These are phyloP conservation scores for Coleophoma cylindrospora DNA, from an alignment of 2,329 filamentous ascomycete genomes.

Conservation along the genomic window DNA sequence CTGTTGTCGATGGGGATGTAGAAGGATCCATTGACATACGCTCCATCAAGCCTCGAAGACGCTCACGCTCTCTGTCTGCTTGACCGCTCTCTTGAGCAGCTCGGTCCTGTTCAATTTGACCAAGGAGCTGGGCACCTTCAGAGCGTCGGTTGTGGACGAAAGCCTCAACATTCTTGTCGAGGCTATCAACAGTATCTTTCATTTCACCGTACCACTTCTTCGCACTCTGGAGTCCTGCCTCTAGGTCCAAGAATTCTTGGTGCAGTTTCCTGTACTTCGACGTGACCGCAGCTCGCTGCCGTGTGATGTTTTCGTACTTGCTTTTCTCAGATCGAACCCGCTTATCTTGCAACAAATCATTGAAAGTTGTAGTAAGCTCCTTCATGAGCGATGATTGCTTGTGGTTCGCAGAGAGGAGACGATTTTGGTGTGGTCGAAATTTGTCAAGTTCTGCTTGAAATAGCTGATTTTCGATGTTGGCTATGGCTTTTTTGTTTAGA, in stretches of 20 bases:
- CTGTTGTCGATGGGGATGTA: conserved; percentile 32
- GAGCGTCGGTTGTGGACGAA: conserved; percentile 93
- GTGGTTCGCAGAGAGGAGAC: conserved; percentile 87
- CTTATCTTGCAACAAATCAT: conserved; percentile 86
- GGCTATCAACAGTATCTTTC: conserved; percentile 86
- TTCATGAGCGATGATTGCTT: conserved; percentile 95
- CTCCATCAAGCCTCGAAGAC: conserved; percentile 87
- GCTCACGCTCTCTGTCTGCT: conserved; percentile 77
- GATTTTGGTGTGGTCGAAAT: conserved; percentile 87
- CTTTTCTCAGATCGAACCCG: conserved; percentile 89
- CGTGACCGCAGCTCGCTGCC: conserved; percentile 76
- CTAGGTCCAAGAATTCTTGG: conserved; percentile 86
- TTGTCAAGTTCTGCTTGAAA: conserved; percentile 98
- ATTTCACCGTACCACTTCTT: conserved; percentile 95
- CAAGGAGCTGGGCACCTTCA: conserved; percentile 85
- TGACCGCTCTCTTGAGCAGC: conserved; percentile 23
- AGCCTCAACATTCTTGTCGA: conserved; percentile 92
- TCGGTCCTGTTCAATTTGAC: conserved; percentile 56
- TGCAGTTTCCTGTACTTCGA: conserved; percentile 87
- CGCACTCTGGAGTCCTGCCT: conserved; percentile 79
- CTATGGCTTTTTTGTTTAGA: conserved; percentile 93
- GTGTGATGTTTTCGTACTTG: conserved; percentile 86
- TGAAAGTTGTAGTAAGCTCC: conserved; percentile 84
- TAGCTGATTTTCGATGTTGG: conserved; percentile 84
- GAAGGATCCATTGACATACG: conserved; percentile 81